These are phyloP conservation scores for Phellinidium pouzarii DNA, from an alignment of 1,284 basidiomycete genomes.

Conservation along the genomic window DNA sequence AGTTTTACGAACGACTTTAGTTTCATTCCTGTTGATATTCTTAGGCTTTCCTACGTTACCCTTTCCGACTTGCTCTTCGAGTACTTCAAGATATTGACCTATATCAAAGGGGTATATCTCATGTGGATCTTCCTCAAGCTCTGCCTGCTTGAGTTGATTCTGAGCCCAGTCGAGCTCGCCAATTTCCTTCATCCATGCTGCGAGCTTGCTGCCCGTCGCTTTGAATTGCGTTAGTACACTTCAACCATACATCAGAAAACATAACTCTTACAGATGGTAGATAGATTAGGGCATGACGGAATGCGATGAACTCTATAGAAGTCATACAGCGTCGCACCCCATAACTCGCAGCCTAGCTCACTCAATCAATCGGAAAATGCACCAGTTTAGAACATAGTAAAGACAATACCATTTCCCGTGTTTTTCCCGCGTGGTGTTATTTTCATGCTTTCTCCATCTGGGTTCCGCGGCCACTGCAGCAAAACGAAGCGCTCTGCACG, in stretches of 20 bases:
- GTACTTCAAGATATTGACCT: constrained; percentile 22
- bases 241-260: not conserved
- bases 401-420: constrained; percentile 8
- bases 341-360: constrained; percentile 23
- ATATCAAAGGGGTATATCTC: constrained; percentile 28
- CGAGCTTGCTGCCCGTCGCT: constrained; percentile 33
- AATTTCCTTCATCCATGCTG: constrained; percentile 28
- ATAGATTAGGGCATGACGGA: constrained; percentile 15
- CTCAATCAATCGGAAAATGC: constrained; percentile 28
- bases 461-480: constrained; percentile 31
- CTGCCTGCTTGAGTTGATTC: constrained; percentile 32
- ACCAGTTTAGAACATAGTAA: constrained; percentile 21
- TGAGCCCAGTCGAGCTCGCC: constrained; percentile 30
- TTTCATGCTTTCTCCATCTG: constrained; percentile 26
- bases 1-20: not conserved
- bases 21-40: constrained; percentile 6
- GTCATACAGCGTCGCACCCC: constrained; percentile 41
- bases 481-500: constrained; percentile 24
- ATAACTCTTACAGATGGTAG: constrained; percentile 21
- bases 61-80: constrained; percentile 22
- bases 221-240: not conserved
- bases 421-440: constrained; percentile 20
- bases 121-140: constrained; percentile 32
- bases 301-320: constrained; percentile 31
- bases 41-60: constrained; percentile 9